Percentiles rank a stretch among this genome's conserved stretches.
Conservation (phyloP, 805 yeast species). For the Wickerhamiella dianesei region DNA sequence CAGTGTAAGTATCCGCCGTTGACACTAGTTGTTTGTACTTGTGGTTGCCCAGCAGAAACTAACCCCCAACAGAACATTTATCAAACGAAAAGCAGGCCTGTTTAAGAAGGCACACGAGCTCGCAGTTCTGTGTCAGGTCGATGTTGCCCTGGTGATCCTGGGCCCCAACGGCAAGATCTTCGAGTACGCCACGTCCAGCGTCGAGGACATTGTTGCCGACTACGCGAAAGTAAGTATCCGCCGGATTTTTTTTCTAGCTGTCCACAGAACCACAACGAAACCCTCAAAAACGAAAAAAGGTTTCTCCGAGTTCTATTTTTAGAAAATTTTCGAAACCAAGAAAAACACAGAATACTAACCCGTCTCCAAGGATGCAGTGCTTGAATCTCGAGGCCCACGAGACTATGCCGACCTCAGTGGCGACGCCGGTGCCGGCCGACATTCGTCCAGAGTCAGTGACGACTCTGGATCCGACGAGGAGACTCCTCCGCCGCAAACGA, state of each 20-base stretch:
- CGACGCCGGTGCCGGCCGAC: not conserved
- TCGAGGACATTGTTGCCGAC: conserved; percentile 35
- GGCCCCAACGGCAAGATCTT: conserved; percentile 68
- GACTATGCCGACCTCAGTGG: conserved; percentile 1
- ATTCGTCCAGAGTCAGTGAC: not conserved
- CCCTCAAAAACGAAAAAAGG: too few relatives aligned
- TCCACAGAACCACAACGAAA: too few relatives aligned
- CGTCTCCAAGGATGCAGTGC: not conserved
- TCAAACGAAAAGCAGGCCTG: conserved; percentile 86
- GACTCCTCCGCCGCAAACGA: not conserved
- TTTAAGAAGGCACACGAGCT: conserved; percentile 73
- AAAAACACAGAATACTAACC: not conserved
- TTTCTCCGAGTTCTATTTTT: not conserved
- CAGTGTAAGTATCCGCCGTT: conserved; percentile 23
- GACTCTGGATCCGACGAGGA: conserved; percentile 1
- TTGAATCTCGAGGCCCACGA: not conserved
- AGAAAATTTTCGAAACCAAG: too few relatives aligned
- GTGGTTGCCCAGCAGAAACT: not conserved
- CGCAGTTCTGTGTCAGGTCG: conserved; percentile 84
- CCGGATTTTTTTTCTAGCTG: conserved; percentile 6
- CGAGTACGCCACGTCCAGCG: conserved; percentile 60
- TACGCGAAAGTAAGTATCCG: conserved; percentile 22
- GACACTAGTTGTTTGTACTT: not conserved
- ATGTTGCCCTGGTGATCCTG: conserved; percentile 75
- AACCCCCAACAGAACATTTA: conserved; percentile 44